phyloP scores from a whole-genome alignment of 345 rosid genomes.

The Bruguiera parviflora region DNA sequence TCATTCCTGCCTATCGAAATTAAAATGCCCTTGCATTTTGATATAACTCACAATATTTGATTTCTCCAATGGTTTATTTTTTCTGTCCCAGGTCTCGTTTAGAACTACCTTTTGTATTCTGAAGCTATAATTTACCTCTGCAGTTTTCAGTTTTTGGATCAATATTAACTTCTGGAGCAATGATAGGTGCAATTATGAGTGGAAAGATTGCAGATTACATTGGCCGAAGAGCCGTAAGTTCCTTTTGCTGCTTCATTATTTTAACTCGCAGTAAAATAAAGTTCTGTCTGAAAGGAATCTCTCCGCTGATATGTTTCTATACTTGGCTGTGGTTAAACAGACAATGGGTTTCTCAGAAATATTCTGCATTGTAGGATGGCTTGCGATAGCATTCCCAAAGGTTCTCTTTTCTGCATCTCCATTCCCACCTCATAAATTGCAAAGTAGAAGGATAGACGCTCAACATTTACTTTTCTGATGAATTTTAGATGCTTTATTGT shows the following conservation, averaged over 20 bases:
- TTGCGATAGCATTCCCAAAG: constrained; percentile 50
- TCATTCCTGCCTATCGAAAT: background rate
- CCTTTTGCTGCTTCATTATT: background rate
- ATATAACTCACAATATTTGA: no score
- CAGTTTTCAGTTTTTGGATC: constrained; percentile 84
- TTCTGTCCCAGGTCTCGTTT: background rate
- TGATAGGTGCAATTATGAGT: constrained; percentile 73
- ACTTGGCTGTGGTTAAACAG: constrained; percentile 29
- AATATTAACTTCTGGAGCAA: constrained; percentile 71
- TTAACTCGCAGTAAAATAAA: background rate
- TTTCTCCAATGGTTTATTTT: background rate
- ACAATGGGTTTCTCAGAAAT: constrained; percentile 65
- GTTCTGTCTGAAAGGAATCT: background rate
- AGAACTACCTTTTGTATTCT: background rate
- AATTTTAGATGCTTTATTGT: background rate
- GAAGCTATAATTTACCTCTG: constrained; percentile 8
- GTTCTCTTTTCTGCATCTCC: constrained; percentile 21
- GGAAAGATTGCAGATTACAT: constrained; percentile 62
- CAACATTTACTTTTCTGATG: background rate
- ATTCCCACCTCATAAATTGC: background rate
- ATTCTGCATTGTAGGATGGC: constrained; percentile 67
- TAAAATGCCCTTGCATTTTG: background rate
- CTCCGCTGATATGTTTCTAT: background rate
- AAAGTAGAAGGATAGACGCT: background rate
- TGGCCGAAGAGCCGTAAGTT: constrained; percentile 66